Percentiles rank a stretch among this genome's conserved stretches.
Conservation (phyloP, 2,329 filamentous ascomycete species). For the Colletotrichum scovillei region DNA sequence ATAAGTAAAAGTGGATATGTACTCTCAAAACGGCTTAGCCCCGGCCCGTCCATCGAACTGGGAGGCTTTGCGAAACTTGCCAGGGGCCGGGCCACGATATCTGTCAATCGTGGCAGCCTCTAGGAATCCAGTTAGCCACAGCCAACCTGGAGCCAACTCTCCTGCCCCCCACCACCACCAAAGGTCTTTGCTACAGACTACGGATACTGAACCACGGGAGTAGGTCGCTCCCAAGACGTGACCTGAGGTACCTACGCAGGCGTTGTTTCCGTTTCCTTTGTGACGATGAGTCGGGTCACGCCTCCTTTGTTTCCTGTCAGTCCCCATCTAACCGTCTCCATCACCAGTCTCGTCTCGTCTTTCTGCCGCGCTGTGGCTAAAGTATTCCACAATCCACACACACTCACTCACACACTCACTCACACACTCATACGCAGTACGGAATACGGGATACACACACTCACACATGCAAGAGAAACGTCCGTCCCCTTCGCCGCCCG, state of each 20-base stretch:
- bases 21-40: neutral
- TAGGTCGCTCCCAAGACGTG: neutral
- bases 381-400: neutral
- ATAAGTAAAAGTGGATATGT: neutral
- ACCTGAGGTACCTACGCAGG: neutral
- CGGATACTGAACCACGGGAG: neutral
- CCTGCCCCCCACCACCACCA: neutral
- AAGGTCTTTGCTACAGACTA: neutral
- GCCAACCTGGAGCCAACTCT: neutral
- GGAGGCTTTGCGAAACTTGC: conserved; percentile 27
- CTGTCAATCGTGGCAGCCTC: conserved; percentile 22
- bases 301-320: conserved; percentile 26
- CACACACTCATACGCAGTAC: neutral
- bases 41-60: conserved; percentile 16
- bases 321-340: neutral
- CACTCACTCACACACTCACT: neutral
- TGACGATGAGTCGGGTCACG: conserved; percentile 21
- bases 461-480: neutral
- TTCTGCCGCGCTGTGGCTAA: neutral
- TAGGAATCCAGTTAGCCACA: neutral
- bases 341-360: neutral
- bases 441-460: neutral
- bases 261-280: neutral
- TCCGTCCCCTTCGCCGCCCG: conserved; percentile 16
- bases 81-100: conserved; percentile 15